Evolutionary conservation across 2,329 filamentous ascomycete species (phyloP).

Genomic region (Talaromyces pinophilus): DNA sequence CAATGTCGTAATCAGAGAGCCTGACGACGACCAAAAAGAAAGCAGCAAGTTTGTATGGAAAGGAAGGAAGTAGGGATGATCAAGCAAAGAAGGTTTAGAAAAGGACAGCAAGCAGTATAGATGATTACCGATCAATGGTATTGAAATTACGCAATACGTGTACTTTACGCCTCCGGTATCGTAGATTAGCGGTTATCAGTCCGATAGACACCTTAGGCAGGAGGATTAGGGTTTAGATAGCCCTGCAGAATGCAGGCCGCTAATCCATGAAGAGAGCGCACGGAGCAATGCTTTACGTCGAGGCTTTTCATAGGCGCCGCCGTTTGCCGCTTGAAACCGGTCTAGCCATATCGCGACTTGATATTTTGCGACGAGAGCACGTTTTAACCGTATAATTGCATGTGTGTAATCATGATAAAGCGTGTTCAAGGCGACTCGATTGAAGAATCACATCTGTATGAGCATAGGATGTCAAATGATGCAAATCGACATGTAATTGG

Average conservation of each 20-base stretch:
- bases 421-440: not conserved
- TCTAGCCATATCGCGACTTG: conserved; percentile 1
- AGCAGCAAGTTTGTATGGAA: conserved; percentile 17
- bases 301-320: conserved; percentile 8
- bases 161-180: not conserved
- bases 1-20: conserved; percentile 18
- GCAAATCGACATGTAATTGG: not conserved
- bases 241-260: conserved; percentile 8
- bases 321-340: not conserved
- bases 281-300: not conserved
- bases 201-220: conserved; percentile 7
- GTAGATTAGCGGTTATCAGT: conserved; percentile 7
- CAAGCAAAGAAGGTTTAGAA: conserved; percentile 27
- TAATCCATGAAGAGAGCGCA: not conserved
- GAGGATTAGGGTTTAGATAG: conserved; percentile 4
- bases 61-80: conserved; percentile 16
- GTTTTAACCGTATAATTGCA: too few relatives aligned
- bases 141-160: not conserved
- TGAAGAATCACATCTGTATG: not conserved
- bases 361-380: not conserved
- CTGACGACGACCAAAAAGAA: conserved; percentile 13
- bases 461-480: not conserved
- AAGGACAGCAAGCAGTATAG: conserved; percentile 24
- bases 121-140: conserved; percentile 3
- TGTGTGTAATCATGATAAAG: not conserved